These are phyloP conservation scores for Geoglossum cookeanum DNA, from an alignment of 2,329 filamentous ascomycete genomes.

Conservation along the genomic window DNA sequence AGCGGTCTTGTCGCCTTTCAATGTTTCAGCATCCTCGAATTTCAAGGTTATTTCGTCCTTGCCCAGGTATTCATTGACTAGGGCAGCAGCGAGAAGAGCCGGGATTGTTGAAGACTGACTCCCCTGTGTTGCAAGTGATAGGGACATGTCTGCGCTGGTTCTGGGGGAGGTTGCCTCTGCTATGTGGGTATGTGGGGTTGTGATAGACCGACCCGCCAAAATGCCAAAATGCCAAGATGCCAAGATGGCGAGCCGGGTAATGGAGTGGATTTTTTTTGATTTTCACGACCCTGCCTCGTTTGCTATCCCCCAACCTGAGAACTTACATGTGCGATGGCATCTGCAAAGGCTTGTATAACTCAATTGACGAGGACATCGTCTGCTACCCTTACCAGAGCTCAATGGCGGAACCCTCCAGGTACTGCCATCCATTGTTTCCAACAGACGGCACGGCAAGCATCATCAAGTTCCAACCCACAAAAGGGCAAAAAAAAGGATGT, in stretches of 20 bases:
- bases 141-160: not conserved
- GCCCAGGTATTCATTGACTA: conserved; percentile 20
- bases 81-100: conserved; percentile 22
- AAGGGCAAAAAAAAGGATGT: conserved; percentile 37
- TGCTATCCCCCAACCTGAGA: not conserved
- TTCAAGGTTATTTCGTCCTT: conserved; percentile 17
- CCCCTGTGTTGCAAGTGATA: conserved; percentile 17
- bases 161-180: not conserved
- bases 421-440: conserved; percentile 13
- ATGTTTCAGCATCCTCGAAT: conserved; percentile 18
- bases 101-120: conserved; percentile 24
- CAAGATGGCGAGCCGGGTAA: not conserved
- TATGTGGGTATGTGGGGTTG: not conserved
- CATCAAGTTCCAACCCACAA: conserved; percentile 27
- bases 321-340: not conserved
- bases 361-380: not conserved
- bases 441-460: conserved; percentile 18
- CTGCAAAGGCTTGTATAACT: not conserved
- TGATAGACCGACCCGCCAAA: not conserved
- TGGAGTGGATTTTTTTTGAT: not conserved
- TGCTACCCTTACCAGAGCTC: conserved; percentile 8
- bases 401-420: conserved; percentile 15
- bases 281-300: not conserved
- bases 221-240: not conserved
- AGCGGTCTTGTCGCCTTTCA: conserved; percentile 7